These are phyloP conservation scores for Aspergillus olivimuriae DNA, from an alignment of 495 filamentous ascomycete genomes.

Conservation along the genomic window DNA sequence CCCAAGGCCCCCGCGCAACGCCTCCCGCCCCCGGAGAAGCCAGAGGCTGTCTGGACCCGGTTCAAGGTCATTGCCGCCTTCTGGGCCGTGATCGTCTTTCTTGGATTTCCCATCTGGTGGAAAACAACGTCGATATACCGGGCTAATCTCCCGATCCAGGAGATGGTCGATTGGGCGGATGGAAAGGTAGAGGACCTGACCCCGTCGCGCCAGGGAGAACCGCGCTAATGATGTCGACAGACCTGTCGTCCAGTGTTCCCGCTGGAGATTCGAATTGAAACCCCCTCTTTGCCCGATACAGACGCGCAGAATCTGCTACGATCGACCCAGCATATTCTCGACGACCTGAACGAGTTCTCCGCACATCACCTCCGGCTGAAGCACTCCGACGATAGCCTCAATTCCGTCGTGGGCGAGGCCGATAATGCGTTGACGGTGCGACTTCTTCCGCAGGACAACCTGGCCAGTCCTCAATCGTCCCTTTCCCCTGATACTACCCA, in stretches of 20 bases:
- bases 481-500: conserved; percentile 62
- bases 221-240: conserved; percentile 36
- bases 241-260: conserved; percentile 85
- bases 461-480: conserved; percentile 47
- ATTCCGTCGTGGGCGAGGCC: conserved; percentile 20
- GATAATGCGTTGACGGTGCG: conserved; percentile 63
- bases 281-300: conserved; percentile 54
- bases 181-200: conserved; percentile 59
- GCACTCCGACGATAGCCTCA: conserved; percentile 41
- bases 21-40: conserved; percentile 67
- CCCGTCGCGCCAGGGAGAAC: background rate
- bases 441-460: conserved; percentile 55
- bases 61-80: conserved; percentile 77
- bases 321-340: conserved; percentile 81
- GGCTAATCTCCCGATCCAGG: conserved; percentile 71
- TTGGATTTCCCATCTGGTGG: conserved; percentile 95
- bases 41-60: conserved; percentile 60
- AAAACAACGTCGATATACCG: conserved; percentile 93
- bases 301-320: conserved; percentile 75
- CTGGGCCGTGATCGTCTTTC: conserved; percentile 76
- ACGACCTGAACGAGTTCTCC: conserved; percentile 89
- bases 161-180: conserved; percentile 91
- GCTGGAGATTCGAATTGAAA: conserved; percentile 71
- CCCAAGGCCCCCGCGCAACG: conserved; percentile 24
- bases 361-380: conserved; percentile 80